Evolutionary conservation across 768 basidiomycete genomes (phyloP).

Genomic region (Lentinula boryana): DNA sequence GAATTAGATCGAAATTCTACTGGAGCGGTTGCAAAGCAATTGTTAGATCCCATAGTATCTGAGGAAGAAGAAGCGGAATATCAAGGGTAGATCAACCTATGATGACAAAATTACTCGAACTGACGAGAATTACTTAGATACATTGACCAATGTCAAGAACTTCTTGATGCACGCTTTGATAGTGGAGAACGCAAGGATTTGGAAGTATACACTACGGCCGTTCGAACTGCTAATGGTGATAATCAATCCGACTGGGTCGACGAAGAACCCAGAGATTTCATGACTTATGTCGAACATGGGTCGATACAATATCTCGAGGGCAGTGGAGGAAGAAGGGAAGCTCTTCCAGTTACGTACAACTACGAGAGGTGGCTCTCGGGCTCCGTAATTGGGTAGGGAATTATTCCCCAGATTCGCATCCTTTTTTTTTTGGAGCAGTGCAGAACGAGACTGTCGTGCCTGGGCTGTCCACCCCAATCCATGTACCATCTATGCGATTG

Average conservation of each 20-base stretch:
- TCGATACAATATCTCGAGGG: slow-evolving; percentile 27
- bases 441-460: neutral
- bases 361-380: slow-evolving; percentile 38
- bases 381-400: neutral
- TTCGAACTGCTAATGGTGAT: slow-evolving; percentile 43
- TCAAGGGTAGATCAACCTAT: slow-evolving; percentile 42
- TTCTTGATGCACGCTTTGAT: slow-evolving; percentile 43
- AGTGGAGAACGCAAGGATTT: slow-evolving; percentile 51
- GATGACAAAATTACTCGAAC: neutral
- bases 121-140: slow-evolving; percentile 35
- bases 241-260: slow-evolving; percentile 23
- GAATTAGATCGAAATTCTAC: slow-evolving; percentile 44
- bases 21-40: slow-evolving; percentile 47
- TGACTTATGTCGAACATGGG: slow-evolving; percentile 38
- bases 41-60: slow-evolving; percentile 59
- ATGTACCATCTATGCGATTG: too few relatives aligned
- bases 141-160: slow-evolving; percentile 67
- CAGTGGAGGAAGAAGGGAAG: slow-evolving; percentile 23
- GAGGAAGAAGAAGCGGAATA: slow-evolving; percentile 67
- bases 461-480: too few relatives aligned
- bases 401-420: neutral
- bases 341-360: slow-evolving; percentile 31
- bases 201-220: slow-evolving; percentile 46
- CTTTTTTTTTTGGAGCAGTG: neutral
- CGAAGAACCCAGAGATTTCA: slow-evolving; percentile 37